Percentiles rank a stretch among this genome's conserved stretches.
phyloP scores from a whole-genome alignment of 2,329 filamentous ascomycete genomes.

The Tolypocladium inflatum region DNA sequence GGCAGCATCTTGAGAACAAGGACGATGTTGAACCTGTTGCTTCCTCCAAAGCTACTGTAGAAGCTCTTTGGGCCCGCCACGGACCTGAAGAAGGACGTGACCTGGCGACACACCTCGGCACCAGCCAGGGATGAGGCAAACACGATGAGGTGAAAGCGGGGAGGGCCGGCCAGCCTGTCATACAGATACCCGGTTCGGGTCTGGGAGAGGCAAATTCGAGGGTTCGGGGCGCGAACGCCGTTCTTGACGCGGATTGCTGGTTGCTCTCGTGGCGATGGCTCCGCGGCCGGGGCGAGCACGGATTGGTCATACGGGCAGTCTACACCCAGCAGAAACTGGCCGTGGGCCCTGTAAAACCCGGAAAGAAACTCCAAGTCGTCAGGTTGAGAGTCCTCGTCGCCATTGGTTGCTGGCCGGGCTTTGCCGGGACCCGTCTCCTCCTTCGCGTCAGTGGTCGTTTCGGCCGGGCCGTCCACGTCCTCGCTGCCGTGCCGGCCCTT shows the following conservation, averaged over 20 bases:
- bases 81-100: constrained; percentile 4
- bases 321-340: constrained; percentile 16
- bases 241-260: constrained; percentile 10
- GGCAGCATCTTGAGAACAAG: constrained; percentile 17
- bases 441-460: neutral
- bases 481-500: neutral
- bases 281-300: neutral
- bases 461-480: too few species aligned
- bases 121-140: constrained; percentile 15
- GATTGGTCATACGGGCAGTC: constrained; percentile 14
- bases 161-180: constrained; percentile 15
- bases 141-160: constrained; percentile 17
- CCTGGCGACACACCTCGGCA: constrained; percentile 4
- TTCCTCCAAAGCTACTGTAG: constrained; percentile 15
- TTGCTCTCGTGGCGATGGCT: neutral
- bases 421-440: neutral
- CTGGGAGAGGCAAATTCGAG: constrained; percentile 14
- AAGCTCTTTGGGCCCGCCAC: constrained; percentile 11
- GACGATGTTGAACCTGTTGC: constrained; percentile 16
- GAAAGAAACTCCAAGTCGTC: constrained; percentile 9
- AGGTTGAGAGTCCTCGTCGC: constrained; percentile 1
- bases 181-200: constrained; percentile 19
- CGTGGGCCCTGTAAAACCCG: constrained; percentile 15
- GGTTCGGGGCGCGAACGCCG: constrained; percentile 20
- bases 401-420: neutral